Evolutionary conservation across 2,329 filamentous ascomycete species (phyloP).

Genomic region (Colletotrichum eleusines): DNA sequence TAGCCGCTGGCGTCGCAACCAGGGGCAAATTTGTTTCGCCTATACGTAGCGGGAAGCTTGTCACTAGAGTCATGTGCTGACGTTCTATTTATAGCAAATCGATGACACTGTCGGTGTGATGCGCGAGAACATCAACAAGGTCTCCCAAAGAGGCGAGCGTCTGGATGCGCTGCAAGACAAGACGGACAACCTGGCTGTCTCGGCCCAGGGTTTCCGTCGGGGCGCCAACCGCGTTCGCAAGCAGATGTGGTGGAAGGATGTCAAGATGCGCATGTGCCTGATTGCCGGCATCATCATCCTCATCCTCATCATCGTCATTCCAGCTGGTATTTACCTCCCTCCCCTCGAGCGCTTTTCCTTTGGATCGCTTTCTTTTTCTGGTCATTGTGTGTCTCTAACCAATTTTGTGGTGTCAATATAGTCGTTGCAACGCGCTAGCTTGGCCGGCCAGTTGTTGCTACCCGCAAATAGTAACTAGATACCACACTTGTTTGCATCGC

Average conservation of each 20-base stretch:
- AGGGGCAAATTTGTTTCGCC: slow-evolving; percentile 34
- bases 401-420: slow-evolving; percentile 38
- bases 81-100: slow-evolving; percentile 79
- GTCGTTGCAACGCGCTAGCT: slow-evolving; percentile 54
- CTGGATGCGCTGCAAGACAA: slow-evolving; percentile 92
- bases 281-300: slow-evolving; percentile 91
- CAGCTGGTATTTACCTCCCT: slow-evolving; percentile 76
- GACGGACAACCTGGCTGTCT: slow-evolving; percentile 92
- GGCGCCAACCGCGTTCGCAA: slow-evolving; percentile 96
- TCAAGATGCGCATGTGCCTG: slow-evolving; percentile 99
- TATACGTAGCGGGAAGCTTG: slow-evolving; percentile 12
- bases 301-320: slow-evolving; percentile 93
- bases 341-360: slow-evolving; percentile 22
- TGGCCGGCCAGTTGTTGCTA: slow-evolving; percentile 55
- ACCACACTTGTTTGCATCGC: slow-evolving; percentile 42
- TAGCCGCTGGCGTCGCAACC: slow-evolving; percentile 9
- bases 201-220: slow-evolving; percentile 94
- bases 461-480: slow-evolving; percentile 55
- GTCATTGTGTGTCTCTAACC: slow-evolving; percentile 28
- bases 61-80: slow-evolving; percentile 41
- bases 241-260: slow-evolving; percentile 99
- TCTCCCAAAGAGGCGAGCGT: slow-evolving; percentile 90
- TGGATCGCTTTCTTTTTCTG: slow-evolving; percentile 36
- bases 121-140: slow-evolving; percentile 97
- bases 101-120: slow-evolving; percentile 95